Evolutionary conservation across 2,329 filamentous ascomycete species (phyloP), one percentile per base, ranked within the genome.

Genomic region (Penicillium glabrum): DNA sequence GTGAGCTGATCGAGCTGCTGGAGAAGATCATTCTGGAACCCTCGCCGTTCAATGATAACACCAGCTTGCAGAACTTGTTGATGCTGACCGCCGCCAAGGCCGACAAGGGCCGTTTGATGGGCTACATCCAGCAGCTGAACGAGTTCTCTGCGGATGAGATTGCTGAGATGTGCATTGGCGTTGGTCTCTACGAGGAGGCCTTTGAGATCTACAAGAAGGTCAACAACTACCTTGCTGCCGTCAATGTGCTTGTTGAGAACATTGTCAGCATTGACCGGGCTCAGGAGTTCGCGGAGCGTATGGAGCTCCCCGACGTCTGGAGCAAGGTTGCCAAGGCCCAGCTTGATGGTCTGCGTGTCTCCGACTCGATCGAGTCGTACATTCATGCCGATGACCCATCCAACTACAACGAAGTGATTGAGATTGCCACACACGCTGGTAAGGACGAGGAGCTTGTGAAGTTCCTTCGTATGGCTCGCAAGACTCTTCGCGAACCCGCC

Each of bases 1-100:
- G 88, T 5, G 95, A 99, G 80, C 84, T 99, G 51, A 98, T 99
- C 68, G 96, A 99, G 76, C 86, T 99, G 37, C 84, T 99, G 19
- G 96, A 99, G 82, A 99, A 98, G 86, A 99, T 99, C 65, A 93
- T 99, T 31, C 82, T 99, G n/a, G 95, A 99, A 81, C 96, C 95
- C n/a, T 96, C 93, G 5, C 91, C 91, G 5, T 99, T 99, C 82
- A 97, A 91, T 69, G 96, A 99, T 78, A 99, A 99, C 77, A 86
- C 91, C 70, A 97, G 91, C 74, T 82, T 99, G 56, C 96, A 99
- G 78, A 99, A 99, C 76, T 79, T 99, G 58, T 86, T 99, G 60
- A 91, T 99, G 82, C 88, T 98, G 69, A 99, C 95, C 26, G 95
- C 96, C 45, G 92, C 92, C 67, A 97, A 97, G 81, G 93, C 95